Evolutionary conservation across 2,329 filamentous ascomycete species (phyloP), one percentile per base, ranked within the genome.

Genomic region (Penicillium sp.): DNA sequence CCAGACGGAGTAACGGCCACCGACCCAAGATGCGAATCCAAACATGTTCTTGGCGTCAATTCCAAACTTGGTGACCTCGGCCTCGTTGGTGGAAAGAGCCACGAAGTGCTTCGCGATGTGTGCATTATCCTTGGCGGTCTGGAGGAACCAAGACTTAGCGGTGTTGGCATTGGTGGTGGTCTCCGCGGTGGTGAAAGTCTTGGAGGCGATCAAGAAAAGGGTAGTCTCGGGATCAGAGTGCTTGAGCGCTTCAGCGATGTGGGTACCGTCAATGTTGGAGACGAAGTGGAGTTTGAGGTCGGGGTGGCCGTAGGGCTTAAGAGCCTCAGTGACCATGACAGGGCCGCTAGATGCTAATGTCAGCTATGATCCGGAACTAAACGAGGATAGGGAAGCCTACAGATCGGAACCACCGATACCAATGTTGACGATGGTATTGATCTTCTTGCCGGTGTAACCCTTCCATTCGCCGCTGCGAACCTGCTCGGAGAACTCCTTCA

Each of bases 11-110:
- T 99, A 99, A 53, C 93, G 88, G 50, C 93, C 93, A 71, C 93
- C 93, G 44, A 97, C 92, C 93, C 93, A 99, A 75, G 88, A 95
- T 75, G 92, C 91, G 71, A 99, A 99, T 64, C 90, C 91, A 68
- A 99, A 99, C 93, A 99, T 99, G 81, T 97, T 99, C 81, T 92
- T 92, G 75, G 85, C 86, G 77, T 97, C 92, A 66, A 99, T 99
- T 59, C 93, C 93, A 66, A 99, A 99, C 80, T 97, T 97, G 75
- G 88, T 90, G 55, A 99, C 93, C 77, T 97, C 92, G 46, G 78
- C 72, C 76, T 92, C 88, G 75, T 99, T 99, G 72, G 93, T 99
- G 41, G 93, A 97, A 45, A 99, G 83, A 38, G 93, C 93, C 50
- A 96, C 93, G 68, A 99, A 99, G 81, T 99, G 93, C 82, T 97